Evolutionary conservation across 805 yeast genomes (phyloP).

Genomic region (Zygoascus ofunaensis): DNA sequence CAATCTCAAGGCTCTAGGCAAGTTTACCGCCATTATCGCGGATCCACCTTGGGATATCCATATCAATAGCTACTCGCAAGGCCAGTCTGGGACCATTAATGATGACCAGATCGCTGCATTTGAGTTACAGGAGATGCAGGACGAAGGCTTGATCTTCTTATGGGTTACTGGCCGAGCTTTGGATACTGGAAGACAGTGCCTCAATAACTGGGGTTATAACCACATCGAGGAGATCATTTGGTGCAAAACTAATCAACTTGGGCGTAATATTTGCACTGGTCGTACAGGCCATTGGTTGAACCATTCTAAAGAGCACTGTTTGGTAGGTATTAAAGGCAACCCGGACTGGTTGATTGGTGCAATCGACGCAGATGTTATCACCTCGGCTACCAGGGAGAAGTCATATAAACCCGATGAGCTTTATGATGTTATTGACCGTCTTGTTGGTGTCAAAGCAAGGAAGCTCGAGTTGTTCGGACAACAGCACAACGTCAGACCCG

Average conservation of each 20-base stretch:
- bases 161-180: conserved; percentile 97
- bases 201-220: conserved; percentile 73
- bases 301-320: conserved; percentile 84
- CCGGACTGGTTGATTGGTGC: conserved; percentile 61
- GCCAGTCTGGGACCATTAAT: conserved; percentile 15
- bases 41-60: conserved; percentile 98
- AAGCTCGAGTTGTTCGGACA: conserved; percentile 87
- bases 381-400: conserved; percentile 79
- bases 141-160: conserved; percentile 71
- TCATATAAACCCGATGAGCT: conserved; percentile 87
- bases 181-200: conserved; percentile 73
- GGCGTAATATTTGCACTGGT: conserved; percentile 87
- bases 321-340: conserved; percentile 71
- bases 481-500: conserved; percentile 74
- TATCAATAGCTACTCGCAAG: conserved; percentile 43
- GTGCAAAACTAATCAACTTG: conserved; percentile 83
- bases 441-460: conserved; percentile 68
- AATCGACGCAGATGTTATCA: conserved; percentile 67
- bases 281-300: conserved; percentile 96
- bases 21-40: conserved; percentile 68
- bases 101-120: conserved; percentile 50
- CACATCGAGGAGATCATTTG: conserved; percentile 76
- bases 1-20: conserved; percentile 65
- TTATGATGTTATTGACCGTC: conserved; percentile 74
- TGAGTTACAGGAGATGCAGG: conserved; percentile 61